Conservation (phyloP, 2,329 filamentous ascomycete genomes). For the Bimuria novae-zelandiae region DNA sequence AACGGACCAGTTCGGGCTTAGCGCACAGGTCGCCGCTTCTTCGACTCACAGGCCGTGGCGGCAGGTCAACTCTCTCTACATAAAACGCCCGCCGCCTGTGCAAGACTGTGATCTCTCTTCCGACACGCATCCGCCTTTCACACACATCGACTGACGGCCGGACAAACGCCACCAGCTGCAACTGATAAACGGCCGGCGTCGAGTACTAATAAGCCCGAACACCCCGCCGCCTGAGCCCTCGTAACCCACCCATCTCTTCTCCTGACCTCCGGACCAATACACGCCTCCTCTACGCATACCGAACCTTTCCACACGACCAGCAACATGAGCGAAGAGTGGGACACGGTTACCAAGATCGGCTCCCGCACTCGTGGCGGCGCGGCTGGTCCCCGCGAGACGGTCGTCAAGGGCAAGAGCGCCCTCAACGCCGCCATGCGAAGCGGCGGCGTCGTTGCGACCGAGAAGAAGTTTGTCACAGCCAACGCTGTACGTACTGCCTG, state of each 20-base stretch:
- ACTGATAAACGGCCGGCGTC: conserved; percentile 13
- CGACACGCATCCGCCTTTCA: background rate
- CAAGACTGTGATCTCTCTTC: background rate
- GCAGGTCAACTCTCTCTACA: background rate
- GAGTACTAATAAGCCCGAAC: conserved; percentile 8
- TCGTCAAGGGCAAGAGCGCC: conserved; percentile 80
- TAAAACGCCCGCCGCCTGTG: background rate
- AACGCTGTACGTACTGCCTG: conserved; percentile 71
- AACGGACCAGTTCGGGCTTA: background rate
- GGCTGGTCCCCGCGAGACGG: conserved; percentile 74
- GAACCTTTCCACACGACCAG: conserved; percentile 13
- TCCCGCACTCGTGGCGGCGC: conserved; percentile 76
- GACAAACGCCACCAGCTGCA: conserved; percentile 4
- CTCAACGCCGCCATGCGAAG: conserved; percentile 88
- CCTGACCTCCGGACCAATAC: no score
- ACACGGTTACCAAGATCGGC: conserved; percentile 89
- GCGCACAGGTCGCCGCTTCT: no score
- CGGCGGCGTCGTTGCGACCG: conserved; percentile 76
- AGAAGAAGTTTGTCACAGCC: conserved; percentile 85
- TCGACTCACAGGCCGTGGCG: conserved; percentile 3
- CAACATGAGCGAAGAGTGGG: conserved; percentile 80
- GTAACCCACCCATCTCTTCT: conserved; percentile 17
- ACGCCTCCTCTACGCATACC: conserved; percentile 4
- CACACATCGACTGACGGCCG: background rate
- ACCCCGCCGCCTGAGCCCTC: conserved; percentile 8